Conservation (phyloP, 2,329 filamentous ascomycete genomes). For the Epicoccum sorghinum region DNA sequence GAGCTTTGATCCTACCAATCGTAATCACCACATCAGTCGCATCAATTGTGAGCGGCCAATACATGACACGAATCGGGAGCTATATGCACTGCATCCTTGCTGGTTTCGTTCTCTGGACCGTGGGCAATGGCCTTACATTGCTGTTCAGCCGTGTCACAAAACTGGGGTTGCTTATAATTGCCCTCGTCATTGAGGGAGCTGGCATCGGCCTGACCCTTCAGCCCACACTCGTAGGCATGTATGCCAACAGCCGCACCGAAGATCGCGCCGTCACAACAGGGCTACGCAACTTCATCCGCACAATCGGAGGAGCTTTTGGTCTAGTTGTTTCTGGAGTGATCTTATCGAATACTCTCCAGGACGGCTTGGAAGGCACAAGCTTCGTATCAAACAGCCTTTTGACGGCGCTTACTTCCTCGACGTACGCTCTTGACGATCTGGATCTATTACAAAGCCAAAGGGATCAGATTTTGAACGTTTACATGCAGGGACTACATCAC, state of each 20-base stretch:
- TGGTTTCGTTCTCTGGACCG: conserved; percentile 55
- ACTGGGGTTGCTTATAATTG: conserved; percentile 56
- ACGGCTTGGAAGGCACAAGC: conserved; percentile 9
- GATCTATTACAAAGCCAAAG: conserved; percentile 17
- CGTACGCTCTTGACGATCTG: conserved; percentile 22
- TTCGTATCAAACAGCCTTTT: conserved; percentile 21
- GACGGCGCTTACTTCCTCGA: conserved; percentile 27
- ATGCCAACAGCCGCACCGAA: conserved; percentile 56
- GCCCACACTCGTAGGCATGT: conserved; percentile 62
- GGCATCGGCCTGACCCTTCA: conserved; percentile 59
- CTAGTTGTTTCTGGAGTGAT: conserved; percentile 55
- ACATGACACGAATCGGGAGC: conserved; percentile 27
- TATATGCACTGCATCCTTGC: conserved; percentile 27
- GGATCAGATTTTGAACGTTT: conserved; percentile 3
- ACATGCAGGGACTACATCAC: conserved; percentile 28
- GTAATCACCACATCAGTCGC: conserved; percentile 25
- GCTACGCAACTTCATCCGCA: conserved; percentile 67
- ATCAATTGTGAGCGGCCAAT: conserved; percentile 25
- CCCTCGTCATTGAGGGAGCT: conserved; percentile 57
- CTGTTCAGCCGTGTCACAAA: conserved; percentile 54
- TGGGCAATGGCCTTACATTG: conserved; percentile 61
- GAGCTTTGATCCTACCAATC: conserved; percentile 56
- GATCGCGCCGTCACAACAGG: conserved; percentile 68
- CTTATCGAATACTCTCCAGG: conserved; percentile 25
- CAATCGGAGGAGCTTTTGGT: conserved; percentile 64